phyloP scores from a whole-genome alignment of 108 stramenopile genomes.

The Cyclostephanos tholiformis region DNA sequence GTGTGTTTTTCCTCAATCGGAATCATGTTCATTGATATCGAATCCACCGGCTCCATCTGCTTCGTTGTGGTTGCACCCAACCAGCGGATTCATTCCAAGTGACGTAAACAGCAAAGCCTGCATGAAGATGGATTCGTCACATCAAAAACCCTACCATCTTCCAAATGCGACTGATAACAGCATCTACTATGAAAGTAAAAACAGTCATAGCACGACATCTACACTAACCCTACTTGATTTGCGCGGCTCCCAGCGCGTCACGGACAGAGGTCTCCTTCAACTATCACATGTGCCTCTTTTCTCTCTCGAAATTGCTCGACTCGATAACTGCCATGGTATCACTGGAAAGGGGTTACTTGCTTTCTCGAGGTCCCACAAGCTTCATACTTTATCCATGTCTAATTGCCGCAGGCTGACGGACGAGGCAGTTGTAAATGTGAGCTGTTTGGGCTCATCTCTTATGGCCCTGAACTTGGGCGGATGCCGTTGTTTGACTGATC shows the following conservation, averaged over 20 bases:
- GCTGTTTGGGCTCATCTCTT: slow-evolving; percentile 57
- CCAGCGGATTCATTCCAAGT: background rate
- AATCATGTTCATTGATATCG: slow-evolving; percentile 34
- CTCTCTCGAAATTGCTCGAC: slow-evolving; percentile 63
- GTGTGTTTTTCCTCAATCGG: slow-evolving; percentile 40
- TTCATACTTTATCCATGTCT: slow-evolving; percentile 73
- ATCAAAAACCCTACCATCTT: slow-evolving; percentile 1
- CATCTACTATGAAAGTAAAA: slow-evolving; percentile 2
- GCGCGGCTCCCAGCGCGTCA: slow-evolving; percentile 73
- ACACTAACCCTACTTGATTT: slow-evolving; percentile 69
- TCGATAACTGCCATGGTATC: slow-evolving; percentile 80
- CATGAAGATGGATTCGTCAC: background rate
- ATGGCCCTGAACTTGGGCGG: slow-evolving; percentile 70
- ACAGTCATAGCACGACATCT: slow-evolving; percentile 24
- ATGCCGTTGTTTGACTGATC: slow-evolving; percentile 84
- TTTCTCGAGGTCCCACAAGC: slow-evolving; percentile 54
- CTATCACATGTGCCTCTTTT: slow-evolving; percentile 55
- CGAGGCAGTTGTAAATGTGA: slow-evolving; percentile 79
- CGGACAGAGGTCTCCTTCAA: slow-evolving; percentile 73
- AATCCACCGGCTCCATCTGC: slow-evolving; percentile 12
- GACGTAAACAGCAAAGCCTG: slow-evolving; percentile 1
- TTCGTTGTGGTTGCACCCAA: slow-evolving; percentile 9
- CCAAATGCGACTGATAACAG: background rate
- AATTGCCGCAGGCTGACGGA: slow-evolving; percentile 84
- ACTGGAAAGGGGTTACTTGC: slow-evolving; percentile 68